These are phyloP conservation scores for Coemansia sp. DNA, from an alignment of 192 early-diverging fungal species.

Conservation along the genomic window DNA sequence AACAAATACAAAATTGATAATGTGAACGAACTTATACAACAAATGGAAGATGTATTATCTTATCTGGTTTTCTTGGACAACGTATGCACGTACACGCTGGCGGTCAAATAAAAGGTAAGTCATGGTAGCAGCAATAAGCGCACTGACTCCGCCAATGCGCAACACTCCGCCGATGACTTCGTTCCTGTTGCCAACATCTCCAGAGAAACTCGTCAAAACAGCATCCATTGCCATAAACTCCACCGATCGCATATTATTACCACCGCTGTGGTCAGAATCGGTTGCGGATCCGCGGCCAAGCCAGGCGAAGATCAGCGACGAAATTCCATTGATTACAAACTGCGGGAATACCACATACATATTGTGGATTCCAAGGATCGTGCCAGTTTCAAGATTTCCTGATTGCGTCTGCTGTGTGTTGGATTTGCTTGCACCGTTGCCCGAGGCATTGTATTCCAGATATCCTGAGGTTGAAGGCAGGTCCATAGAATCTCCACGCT, in stretches of 20 bases:
- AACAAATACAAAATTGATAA: too few relatives aligned
- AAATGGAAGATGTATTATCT: too few relatives aligned
- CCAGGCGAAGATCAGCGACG: slow-evolving; percentile 49
- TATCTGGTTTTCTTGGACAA: slow-evolving; percentile 7
- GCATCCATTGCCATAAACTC: slow-evolving; percentile 41
- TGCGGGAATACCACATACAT: slow-evolving; percentile 96
- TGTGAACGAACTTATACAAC: too few relatives aligned
- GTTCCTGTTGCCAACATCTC: not conserved
- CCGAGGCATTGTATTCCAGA: not conserved
- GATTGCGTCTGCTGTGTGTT: not conserved
- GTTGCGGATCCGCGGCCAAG: slow-evolving; percentile 13
- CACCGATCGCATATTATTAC: slow-evolving; percentile 25
- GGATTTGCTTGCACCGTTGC: not conserved
- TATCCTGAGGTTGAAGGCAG: too few relatives aligned
- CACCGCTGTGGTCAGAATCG: not conserved
- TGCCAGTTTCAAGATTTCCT: slow-evolving; percentile 55
- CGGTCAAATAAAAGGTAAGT: slow-evolving; percentile 47
- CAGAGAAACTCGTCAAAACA: slow-evolving; percentile 3
- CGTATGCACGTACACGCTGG: slow-evolving; percentile 31
- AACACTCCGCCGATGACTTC: slow-evolving; percentile 40
- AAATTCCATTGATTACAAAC: slow-evolving; percentile 63
- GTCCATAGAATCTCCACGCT: too few relatives aligned
- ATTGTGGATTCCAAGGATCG: slow-evolving; percentile 92
- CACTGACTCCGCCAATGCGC: slow-evolving; percentile 45
- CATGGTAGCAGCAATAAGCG: slow-evolving; percentile 33